Percentiles rank a stretch among this genome's conserved stretches.
Evolutionary conservation across 164 flowering plant genomes (phyloP).

Genomic region (Taxillus chinensis): DNA sequence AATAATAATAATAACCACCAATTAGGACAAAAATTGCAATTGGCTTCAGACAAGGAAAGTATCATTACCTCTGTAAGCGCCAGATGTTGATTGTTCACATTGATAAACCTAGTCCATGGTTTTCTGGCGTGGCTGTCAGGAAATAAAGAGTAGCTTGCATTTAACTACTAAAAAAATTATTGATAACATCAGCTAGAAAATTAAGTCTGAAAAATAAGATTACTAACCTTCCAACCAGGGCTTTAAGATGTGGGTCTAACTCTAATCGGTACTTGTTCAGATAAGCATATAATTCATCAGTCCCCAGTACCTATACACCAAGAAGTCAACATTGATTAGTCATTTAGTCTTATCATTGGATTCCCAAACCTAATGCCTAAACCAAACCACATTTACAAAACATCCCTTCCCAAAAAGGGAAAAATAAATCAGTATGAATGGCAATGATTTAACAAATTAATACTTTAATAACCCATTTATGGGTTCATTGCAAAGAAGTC

Average conservation of each 20-base stretch:
- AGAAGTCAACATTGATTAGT: neutral
- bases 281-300: constrained; percentile 81
- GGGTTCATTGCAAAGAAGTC: too few relatives aligned
- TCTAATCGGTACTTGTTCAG: constrained; percentile 73
- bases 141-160: neutral
- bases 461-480: too few relatives aligned
- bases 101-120: constrained; percentile 82
- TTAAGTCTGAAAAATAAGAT: neutral
- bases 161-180: neutral
- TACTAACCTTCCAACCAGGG: constrained; percentile 85
- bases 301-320: constrained; percentile 68
- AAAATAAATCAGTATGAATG: too few relatives aligned
- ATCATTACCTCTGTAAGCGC: constrained; percentile 81
- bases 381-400: too few relatives aligned
- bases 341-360: too few relatives aligned
- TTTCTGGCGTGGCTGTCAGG: constrained; percentile 70
- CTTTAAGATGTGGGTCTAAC: constrained; percentile 84
- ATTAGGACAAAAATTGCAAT: neutral
- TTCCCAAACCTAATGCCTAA: too few relatives aligned
- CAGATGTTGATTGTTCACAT: constrained; percentile 77
- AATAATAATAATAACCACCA: neutral
- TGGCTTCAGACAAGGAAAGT: neutral
- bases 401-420: too few relatives aligned
- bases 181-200: too few relatives aligned
- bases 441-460: too few relatives aligned